Conservation (phyloP, 1,139 yeast genomes). For the Geotrichum restrictum region DNA sequence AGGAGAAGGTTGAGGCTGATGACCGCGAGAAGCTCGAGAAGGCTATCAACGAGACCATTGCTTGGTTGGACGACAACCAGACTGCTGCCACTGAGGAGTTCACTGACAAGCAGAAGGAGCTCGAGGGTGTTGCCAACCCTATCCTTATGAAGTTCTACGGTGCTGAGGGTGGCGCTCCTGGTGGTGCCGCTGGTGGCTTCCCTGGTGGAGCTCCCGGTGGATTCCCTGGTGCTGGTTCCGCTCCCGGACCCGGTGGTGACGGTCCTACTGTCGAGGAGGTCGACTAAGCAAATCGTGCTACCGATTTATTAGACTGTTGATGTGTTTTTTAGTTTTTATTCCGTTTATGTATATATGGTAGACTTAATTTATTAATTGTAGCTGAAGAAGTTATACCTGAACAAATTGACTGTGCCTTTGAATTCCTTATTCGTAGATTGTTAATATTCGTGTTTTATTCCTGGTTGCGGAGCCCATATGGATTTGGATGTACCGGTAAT, state of each 20-base stretch:
- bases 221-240: conserved; percentile 52
- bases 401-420: too few relatives aligned
- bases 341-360: background rate
- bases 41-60: conserved; percentile 80
- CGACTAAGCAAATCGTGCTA: conserved; percentile 49
- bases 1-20: conserved; percentile 75
- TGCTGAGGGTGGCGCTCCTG: conserved; percentile 51
- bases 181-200: conserved; percentile 60
- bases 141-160: conserved; percentile 86
- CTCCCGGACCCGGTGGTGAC: conserved; percentile 40
- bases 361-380: too few relatives aligned
- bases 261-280: conserved; percentile 96
- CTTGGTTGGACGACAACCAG: conserved; percentile 85
- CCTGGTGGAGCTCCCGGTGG: conserved; percentile 59
- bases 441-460: too few relatives aligned
- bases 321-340: background rate
- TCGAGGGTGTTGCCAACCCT: conserved; percentile 90
- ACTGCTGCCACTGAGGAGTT: conserved; percentile 85
- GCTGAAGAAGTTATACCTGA: too few relatives aligned
- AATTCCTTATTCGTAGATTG: too few relatives aligned
- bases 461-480: too few relatives aligned
- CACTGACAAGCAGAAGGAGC: conserved; percentile 87
- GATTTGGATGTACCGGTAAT: too few relatives aligned
- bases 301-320: background rate
- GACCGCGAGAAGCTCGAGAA: conserved; percentile 75